phyloP scores from a whole-genome alignment of 169 alveolate genomes.

The Plasmodium chabaudi region DNA sequence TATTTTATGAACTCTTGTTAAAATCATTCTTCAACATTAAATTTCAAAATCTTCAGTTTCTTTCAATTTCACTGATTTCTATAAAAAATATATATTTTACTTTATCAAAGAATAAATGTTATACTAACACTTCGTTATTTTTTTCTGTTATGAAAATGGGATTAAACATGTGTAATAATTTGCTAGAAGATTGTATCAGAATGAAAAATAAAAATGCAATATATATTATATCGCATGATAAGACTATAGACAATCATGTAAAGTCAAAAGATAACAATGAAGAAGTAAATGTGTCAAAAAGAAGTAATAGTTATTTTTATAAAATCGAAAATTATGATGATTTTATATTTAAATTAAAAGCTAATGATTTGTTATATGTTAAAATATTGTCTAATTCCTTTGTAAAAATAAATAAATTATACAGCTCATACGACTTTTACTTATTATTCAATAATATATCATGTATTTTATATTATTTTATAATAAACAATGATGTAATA shows the following conservation, averaged over 20 bases:
- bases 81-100: conserved; percentile 45
- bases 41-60: conserved; percentile 59
- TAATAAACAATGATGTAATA: conserved; percentile 43
- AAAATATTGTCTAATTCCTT: conserved; percentile 63
- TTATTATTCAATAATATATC: conserved; percentile 50
- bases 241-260: not conserved
- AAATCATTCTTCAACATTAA: conserved; percentile 27
- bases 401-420: conserved; percentile 30
- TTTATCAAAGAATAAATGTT: conserved; percentile 34
- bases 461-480: conserved; percentile 62
- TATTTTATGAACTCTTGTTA: conserved; percentile 60
- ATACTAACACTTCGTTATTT: conserved; percentile 34
- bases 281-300: conserved; percentile 9
- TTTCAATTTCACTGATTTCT: conserved; percentile 66
- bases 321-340: conserved; percentile 68
- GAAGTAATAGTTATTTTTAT: conserved; percentile 49
- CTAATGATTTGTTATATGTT: conserved; percentile 58
- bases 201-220: conserved; percentile 37
- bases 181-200: conserved; percentile 33
- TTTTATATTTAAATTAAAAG: conserved; percentile 53
- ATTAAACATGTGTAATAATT: conserved; percentile 32
- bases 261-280: conserved; percentile 8
- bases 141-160: conserved; percentile 25
- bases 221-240: conserved; percentile 9
- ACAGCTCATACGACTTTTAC: conserved; percentile 67